phyloP scores from a whole-genome alignment of 2,329 filamentous ascomycete species.

The Colletotrichum kahawae region DNA sequence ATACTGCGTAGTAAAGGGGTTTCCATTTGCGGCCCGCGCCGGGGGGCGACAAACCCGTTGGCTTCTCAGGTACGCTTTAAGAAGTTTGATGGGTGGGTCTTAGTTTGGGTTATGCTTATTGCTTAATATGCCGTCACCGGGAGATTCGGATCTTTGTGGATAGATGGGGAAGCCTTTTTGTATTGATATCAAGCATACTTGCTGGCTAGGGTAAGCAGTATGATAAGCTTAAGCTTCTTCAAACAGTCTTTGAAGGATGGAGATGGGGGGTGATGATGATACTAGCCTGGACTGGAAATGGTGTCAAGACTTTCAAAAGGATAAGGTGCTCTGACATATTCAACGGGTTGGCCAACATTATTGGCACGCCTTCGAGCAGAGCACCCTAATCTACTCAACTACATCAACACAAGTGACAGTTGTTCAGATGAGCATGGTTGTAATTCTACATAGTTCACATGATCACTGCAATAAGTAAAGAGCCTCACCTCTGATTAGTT shows the following conservation, averaged over 20 bases:
- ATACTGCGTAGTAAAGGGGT: rapidly evolving
- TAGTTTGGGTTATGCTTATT: not conserved
- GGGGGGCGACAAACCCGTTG: not conserved
- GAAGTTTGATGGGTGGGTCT: not conserved
- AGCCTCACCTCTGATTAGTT: not conserved
- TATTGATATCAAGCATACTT: not conserved
- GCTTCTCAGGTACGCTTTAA: not conserved
- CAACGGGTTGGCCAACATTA: not conserved
- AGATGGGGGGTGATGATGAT: not conserved
- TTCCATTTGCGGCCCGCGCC: not conserved
- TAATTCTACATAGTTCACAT: not conserved
- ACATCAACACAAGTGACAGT: rapidly evolving
- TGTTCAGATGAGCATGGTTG: not conserved
- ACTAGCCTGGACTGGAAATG: rapidly evolving
- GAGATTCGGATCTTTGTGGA: not conserved
- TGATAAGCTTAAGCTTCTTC: not conserved
- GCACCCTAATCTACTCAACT: rapidly evolving
- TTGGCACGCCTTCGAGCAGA: rapidly evolving
- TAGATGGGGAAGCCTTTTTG: not conserved
- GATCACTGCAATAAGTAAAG: not conserved
- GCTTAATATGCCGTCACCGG: not conserved
- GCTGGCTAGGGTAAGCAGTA: not conserved
- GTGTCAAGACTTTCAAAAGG: rapidly evolving
- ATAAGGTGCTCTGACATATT: not conserved
- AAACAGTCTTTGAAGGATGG: not conserved